A percentile compares a stretch with the other conserved stretches of the same genome.
These are phyloP conservation scores for Arabis alpina DNA, from an alignment of 345 rosid genomes.

Conservation along the genomic window DNA sequence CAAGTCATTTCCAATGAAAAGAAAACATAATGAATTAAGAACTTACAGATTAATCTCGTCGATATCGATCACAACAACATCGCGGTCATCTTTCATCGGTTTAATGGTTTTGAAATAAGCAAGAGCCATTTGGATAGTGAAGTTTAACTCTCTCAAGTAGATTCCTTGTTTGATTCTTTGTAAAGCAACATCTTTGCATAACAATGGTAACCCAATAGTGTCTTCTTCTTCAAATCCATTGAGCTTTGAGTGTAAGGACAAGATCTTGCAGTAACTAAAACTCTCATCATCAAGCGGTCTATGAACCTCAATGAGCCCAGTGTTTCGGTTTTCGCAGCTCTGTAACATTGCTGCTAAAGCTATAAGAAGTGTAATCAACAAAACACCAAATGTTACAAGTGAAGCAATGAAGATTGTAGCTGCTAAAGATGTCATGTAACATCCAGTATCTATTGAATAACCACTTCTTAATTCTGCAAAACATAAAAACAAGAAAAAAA, in stretches of 20 bases:
- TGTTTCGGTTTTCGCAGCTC: constrained; percentile 56
- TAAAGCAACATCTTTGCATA: constrained; percentile 56
- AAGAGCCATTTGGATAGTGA: constrained; percentile 51
- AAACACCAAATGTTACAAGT: constrained; percentile 62
- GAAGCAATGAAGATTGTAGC: constrained; percentile 69
- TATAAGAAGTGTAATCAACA: constrained; percentile 62
- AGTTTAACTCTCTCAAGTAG: constrained; percentile 59
- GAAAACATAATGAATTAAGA: not conserved
- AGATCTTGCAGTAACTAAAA: constrained; percentile 57
- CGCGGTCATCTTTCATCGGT: constrained; percentile 46
- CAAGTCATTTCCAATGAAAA: not conserved
- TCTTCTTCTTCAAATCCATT: constrained; percentile 49
- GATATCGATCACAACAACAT: constrained; percentile 68
- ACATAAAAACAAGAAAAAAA: constrained; percentile 5
- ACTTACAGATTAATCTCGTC: constrained; percentile 60
- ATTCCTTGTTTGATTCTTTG: constrained; percentile 52
- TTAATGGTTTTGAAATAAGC: constrained; percentile 47
- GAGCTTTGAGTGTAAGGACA: constrained; percentile 62
- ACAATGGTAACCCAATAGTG: constrained; percentile 50
- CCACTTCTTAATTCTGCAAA: constrained; percentile 61
- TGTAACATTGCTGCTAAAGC: constrained; percentile 77
- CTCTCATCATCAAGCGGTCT: constrained; percentile 34
- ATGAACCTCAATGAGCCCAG: constrained; percentile 54
- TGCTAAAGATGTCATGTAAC: constrained; percentile 78
- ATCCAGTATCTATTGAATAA: constrained; percentile 66